Conservation (phyloP, 768 basidiomycete genomes). For the Agrocybe praecox region DNA sequence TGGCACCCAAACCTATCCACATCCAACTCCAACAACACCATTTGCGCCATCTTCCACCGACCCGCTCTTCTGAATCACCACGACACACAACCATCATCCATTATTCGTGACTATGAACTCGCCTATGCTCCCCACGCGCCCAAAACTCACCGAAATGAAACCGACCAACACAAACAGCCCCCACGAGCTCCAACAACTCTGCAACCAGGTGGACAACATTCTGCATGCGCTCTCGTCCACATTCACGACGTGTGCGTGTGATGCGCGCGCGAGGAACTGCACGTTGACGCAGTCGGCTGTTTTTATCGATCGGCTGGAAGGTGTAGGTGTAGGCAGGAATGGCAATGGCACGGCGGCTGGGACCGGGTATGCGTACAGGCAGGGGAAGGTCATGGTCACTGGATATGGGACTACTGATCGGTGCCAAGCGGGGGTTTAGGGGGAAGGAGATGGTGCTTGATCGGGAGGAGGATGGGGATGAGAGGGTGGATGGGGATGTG, state of each 20-base stretch:
- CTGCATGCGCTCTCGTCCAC: slow-evolving; percentile 70
- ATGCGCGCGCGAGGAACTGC: slow-evolving; percentile 61
- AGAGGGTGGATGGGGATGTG: slow-evolving; percentile 20
- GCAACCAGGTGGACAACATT: slow-evolving; percentile 68
- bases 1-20: too few species aligned
- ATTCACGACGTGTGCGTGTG: slow-evolving; percentile 78
- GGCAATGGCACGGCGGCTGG: too few species aligned
- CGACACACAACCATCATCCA: not conserved
- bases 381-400: not conserved
- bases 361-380: too few species aligned
- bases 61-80: not conserved
- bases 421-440: slow-evolving; percentile 59
- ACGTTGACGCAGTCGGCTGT: slow-evolving; percentile 63
- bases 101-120: not conserved
- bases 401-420: slow-evolving; percentile 69
- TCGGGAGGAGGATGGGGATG: not conserved
- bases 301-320: slow-evolving; percentile 44
- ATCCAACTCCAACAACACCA: too few species aligned
- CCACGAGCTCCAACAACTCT: slow-evolving; percentile 52
- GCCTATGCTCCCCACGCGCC: not conserved
- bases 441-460: slow-evolving; percentile 48
- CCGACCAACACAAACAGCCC: slow-evolving; percentile 42
- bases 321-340: too few species aligned
- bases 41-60: too few species aligned
- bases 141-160: too few species aligned